Base-by-base conservation (phyloP, 495 filamentous ascomycete genomes). In the Opeltia flavorubescens region DNA sequence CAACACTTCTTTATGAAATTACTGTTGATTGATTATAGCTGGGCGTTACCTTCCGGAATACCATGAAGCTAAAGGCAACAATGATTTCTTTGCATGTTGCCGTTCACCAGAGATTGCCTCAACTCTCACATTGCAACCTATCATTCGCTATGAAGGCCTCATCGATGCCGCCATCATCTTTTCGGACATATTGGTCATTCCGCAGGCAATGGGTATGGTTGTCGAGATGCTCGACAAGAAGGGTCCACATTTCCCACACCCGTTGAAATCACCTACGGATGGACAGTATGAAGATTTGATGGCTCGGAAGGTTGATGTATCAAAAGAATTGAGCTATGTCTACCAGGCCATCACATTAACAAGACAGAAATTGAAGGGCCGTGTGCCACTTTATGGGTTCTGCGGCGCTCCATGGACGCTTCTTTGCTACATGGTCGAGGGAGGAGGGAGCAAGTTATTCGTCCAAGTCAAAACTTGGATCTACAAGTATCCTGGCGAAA, bases 121-220 rank as follows among this genome's bases (percentile, higher is more conserved):
- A 4, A 87, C 80, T 17, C 65, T 98, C 48, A 98, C 91, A 1
- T 68, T 98, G 24, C 91, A 96, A 61, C 91, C 91, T 49, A 79
- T 98, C 58, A 86, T 94, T 42, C 86, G 88, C 31, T 98, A 80
- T 62, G 78, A 72, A 15, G 88, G 85, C 28, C 77, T 95, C 38
- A 80, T 98, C 52, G 91, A 98, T 64, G 93, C 91, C 13, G 88
- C 91, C 27, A 98, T 98, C 55, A 98, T 98, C 61, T 98, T 98
- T 75, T 94, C 86, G 12, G 91, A 98, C 63, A 98, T 98, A 54
- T 75, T 98, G 33, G 91, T 98, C 47, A 88, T 98, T 54, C 91
- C 91, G 2, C 91, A 98, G 66, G 91, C 91, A 17, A 81, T 98
- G 77, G 91, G 91, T 1, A 96, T 98, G 93, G 68, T 66, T 17